Evolutionary conservation across 805 yeast species (phyloP), one percentile per base, ranked within the genome.

Genomic region (Hanseniaspora taiwanica): DNA sequence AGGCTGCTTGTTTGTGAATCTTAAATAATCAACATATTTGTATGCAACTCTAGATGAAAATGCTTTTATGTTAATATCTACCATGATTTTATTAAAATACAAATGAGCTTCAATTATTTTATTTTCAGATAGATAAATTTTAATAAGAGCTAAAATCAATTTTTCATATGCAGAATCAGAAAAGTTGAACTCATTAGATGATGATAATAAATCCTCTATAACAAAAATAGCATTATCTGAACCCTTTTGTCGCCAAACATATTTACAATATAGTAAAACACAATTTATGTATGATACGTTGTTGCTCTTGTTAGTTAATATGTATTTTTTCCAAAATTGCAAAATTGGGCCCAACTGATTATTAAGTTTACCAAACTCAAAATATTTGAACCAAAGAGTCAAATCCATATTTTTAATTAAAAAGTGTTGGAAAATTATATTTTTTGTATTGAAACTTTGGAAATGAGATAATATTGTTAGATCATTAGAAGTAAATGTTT

Each of bases 401-500:
- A 29, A 29, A 29, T 14, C 12, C 17, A 18, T 5, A 4, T 33
- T 13, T 16, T 4, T 18, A 3, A 19, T 9, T 4, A 76, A 63
- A 4, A 55, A 14, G 23, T 37, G 40, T 71, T 63, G 48, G 49
- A 66, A 43, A 66, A 66, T 49, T 66, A 69, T 14, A 73, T 68
- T 17, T 62, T 50, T 74, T 60, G 19, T 44, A 35, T 19, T 48
- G 36, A 40, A 54, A 46, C 37, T 50, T 21, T 27, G 38, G 35
- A 51, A 21, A 1, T 37, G 21, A 16, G 43, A 37, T 6, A 46
- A 35, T 2, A 21, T 49, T 4, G 56, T 52, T 18, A 61, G 53
- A 6, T n/a, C 24, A 21, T 42, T 29, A 13, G 52, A 46, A 3
- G 42, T 40, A 3, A 45, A 40, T 24, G 48, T 49, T 6, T 13